A percentile compares a stretch with the other conserved stretches of the same genome.
phyloP scores from a whole-genome alignment of 2,329 filamentous ascomycete species.

The Monosporascus ibericus region DNA sequence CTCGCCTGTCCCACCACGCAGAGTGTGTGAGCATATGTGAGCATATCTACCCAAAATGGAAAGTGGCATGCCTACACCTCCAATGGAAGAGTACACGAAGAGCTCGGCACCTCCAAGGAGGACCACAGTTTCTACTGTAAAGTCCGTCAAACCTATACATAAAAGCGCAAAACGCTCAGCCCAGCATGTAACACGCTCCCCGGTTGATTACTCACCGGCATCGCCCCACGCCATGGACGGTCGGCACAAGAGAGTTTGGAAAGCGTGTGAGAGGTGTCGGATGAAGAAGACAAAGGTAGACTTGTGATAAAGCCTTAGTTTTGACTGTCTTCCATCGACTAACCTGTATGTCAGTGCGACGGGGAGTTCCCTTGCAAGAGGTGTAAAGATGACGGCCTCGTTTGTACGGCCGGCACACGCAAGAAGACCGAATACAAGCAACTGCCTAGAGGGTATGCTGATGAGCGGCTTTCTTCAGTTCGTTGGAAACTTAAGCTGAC shows the following conservation, averaged over 20 bases:
- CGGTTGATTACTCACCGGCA: conserved; percentile 32
- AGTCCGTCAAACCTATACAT: conserved; percentile 44
- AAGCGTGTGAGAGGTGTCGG: conserved; percentile 59
- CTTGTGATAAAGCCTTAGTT: no score
- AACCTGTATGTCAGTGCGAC: conserved; percentile 43
- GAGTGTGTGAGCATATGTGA: conserved; percentile 8
- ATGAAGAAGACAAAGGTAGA: conserved; percentile 66
- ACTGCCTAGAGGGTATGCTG: conserved; percentile 51
- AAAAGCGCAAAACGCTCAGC: conserved; percentile 46
- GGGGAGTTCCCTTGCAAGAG: conserved; percentile 61
- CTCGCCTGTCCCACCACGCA: conserved; percentile 2
- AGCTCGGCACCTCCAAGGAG: conserved; percentile 15
- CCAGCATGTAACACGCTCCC: conserved; percentile 29
- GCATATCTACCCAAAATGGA: conserved; percentile 36
- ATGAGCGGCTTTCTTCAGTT: neutral
- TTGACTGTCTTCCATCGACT: neutral
- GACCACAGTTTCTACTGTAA: conserved; percentile 32
- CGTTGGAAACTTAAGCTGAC: conserved; percentile 4
- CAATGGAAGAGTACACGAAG: conserved; percentile 33
- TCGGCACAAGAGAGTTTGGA: conserved; percentile 60
- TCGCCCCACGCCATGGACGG: conserved; percentile 40
- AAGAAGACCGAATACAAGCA: conserved; percentile 68
- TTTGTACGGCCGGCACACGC: conserved; percentile 56
- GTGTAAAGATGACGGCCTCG: conserved; percentile 59
- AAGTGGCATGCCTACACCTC: conserved; percentile 45